Base-by-base conservation (phyloP, 768 basidiomycete genomes). In the Scleroderma citrinum region DNA sequence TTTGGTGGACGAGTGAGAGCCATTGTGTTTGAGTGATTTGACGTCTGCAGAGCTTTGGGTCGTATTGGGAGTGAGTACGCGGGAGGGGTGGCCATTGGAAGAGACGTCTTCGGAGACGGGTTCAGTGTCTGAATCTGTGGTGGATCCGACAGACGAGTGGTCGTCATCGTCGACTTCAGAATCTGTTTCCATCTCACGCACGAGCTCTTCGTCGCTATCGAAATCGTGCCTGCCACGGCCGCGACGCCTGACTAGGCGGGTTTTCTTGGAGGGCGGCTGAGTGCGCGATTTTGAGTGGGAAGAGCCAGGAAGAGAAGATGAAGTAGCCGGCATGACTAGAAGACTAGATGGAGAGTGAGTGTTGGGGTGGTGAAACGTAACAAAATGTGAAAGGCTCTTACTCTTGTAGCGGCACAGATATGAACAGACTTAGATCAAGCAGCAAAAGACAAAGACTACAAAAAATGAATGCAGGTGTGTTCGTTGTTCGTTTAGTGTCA, bases 171-270 rank as follows among this genome's bases (percentile, higher is more conserved):
- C 82, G 7, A 72, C 69, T 49, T 85, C 86, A 10, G 86, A 83
- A 66, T 87, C 86, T 19, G 85, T 80, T 55, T 72, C 78, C 6
- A 71, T 74, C 66, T 85, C 87, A 51, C 88, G 76, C 69, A 78
- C 78, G 46, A 90, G 74, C 65, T 89, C 87, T 24, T 89, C 87
- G 58, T 90, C 88, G 54, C 85, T 88, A 46, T 80, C 83, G 26
- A 82, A 70, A 31, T 68, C 75, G 48, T 72, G 72, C 56, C 71
- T 75, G 3, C 71, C 83, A 59, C 84, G 75, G 31, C 84, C 84
- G 57, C 87, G 73, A 50, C 87, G 77, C 60, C 80, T 78, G 38
- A 76, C 71, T 42, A 75, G 53, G 45, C 74, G 68, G 24, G 69
- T 68, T 58, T 74, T 76, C 57, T 57, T 65, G 29, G 45, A 46